Conservation (phyloP, 1,284 basidiomycete species). For the Mycena sp. region DNA sequence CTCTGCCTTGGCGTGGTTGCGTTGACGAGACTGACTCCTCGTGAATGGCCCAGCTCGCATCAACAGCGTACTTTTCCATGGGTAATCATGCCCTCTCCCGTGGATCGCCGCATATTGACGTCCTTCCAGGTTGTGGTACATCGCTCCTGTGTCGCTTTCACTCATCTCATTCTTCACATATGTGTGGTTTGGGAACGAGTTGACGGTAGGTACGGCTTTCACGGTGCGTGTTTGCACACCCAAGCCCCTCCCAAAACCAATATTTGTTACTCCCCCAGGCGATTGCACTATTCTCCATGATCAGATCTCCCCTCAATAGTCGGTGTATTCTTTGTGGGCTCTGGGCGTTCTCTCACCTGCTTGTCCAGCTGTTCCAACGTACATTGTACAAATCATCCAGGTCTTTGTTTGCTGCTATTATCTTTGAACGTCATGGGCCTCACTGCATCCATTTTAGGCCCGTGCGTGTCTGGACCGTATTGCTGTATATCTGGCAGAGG, state of each 20-base stretch:
- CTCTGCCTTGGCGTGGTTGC: too few species aligned
- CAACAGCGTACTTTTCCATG: neutral
- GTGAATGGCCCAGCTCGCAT: neutral
- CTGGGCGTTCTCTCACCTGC: too few species aligned
- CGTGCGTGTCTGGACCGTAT: slow-evolving; percentile 85
- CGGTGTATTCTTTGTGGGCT: slow-evolving; percentile 15
- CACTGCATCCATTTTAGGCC: slow-evolving; percentile 53
- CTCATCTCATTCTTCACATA: slow-evolving; percentile 74
- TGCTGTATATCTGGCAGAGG: slow-evolving; percentile 82
- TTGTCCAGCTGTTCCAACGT: slow-evolving; percentile 64
- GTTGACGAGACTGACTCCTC: too few species aligned
- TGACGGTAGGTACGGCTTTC: slow-evolving; percentile 76
- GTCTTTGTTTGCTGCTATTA: slow-evolving; percentile 13
- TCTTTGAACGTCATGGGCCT: neutral
- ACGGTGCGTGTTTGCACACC: slow-evolving; percentile 52
- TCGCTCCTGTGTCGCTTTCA: slow-evolving; percentile 74
- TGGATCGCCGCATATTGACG: slow-evolving; percentile 46
- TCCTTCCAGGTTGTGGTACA: slow-evolving; percentile 57
- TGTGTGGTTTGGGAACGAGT: slow-evolving; percentile 68
- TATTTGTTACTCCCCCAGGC: slow-evolving; percentile 51
- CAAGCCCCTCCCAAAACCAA: slow-evolving; percentile 31
- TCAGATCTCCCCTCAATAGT: slow-evolving; percentile 42
- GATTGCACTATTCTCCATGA: slow-evolving; percentile 77
- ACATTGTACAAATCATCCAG: slow-evolving; percentile 58
- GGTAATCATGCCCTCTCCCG: slow-evolving; percentile 32